These are phyloP conservation scores for Backusella macrospora DNA, from an alignment of 192 early-diverging fungal species.

Conservation along the genomic window DNA sequence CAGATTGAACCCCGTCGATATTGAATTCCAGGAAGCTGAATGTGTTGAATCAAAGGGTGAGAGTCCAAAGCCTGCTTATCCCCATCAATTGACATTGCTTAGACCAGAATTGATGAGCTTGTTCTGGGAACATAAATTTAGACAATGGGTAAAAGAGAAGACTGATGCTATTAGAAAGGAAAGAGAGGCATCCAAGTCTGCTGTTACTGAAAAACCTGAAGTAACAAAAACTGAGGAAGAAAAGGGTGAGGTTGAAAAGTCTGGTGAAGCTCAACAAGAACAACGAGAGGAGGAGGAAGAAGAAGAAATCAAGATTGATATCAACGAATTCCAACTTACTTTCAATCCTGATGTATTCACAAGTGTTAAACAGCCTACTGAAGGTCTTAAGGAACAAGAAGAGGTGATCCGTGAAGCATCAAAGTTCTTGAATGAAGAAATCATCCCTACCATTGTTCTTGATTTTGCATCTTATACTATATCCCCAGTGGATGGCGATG, in stretches of 20 bases:
- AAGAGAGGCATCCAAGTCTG: conserved; percentile 37
- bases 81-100: conserved; percentile 82
- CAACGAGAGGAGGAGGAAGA: conserved; percentile 43
- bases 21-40: conserved; percentile 82
- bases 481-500: conserved; percentile 78
- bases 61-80: conserved; percentile 64
- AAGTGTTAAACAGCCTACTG: conserved; percentile 42
- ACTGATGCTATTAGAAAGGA: conserved; percentile 49
- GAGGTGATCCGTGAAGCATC: conserved; percentile 73
- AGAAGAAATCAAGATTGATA: conserved; percentile 37
- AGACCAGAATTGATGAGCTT: conserved; percentile 84
- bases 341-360: conserved; percentile 71
- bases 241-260: conserved; percentile 20
- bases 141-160: conserved; percentile 62
- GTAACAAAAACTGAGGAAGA: conserved; percentile 22
- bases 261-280: conserved; percentile 27
- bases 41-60: conserved; percentile 53
- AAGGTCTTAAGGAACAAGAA: conserved; percentile 47
- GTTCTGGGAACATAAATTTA: conserved; percentile 83
- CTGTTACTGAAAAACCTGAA: conserved; percentile 22
- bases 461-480: conserved; percentile 69
- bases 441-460: conserved; percentile 65
- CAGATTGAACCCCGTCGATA: conserved; percentile 89
- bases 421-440: conserved; percentile 72
- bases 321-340: conserved; percentile 47